A percentile compares a stretch with the other conserved stretches of the same genome.
phyloP scores from a whole-genome alignment of 2,329 filamentous ascomycete species.

The Cephalotrichum gorgonifer region DNA sequence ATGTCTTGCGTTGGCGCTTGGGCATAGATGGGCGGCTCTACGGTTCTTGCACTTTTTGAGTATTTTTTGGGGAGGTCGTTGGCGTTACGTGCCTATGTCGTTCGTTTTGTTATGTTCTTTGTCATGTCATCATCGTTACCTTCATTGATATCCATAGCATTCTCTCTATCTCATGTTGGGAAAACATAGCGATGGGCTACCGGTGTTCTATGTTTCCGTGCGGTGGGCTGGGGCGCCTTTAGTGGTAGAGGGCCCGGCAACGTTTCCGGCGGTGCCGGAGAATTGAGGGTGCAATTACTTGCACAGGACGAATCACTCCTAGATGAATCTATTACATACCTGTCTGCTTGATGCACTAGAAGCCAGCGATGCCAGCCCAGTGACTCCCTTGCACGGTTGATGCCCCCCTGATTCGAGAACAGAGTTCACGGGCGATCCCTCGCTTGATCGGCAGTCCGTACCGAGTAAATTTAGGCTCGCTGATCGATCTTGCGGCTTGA shows the following conservation, averaged over 20 bases:
- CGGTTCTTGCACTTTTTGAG: neutral
- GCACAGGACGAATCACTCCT: neutral
- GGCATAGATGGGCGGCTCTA: constrained; percentile 12
- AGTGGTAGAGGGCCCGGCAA: neutral
- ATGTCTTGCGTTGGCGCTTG: constrained; percentile 4
- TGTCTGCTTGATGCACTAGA: neutral
- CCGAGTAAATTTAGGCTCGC: constrained; percentile 2
- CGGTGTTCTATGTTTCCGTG: neutral
- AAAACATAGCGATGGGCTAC: neutral
- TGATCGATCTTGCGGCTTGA: neutral
- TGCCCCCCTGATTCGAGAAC: neutral
- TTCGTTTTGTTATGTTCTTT: neutral
- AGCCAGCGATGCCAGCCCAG: neutral
- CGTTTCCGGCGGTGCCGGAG: neutral
- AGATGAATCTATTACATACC: neutral
- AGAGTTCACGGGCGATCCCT: neutral
- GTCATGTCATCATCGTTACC: neutral
- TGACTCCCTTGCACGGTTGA: neutral
- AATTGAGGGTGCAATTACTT: neutral
- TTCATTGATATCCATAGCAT: neutral
- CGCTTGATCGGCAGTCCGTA: constrained; percentile 2
- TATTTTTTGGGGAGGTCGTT: neutral
- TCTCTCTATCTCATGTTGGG: neutral
- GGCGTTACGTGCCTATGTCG: neutral
- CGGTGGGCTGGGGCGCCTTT: neutral